These are phyloP conservation scores for Tricholoma matsutake DNA, from an alignment of 768 basidiomycete genomes.

Conservation along the genomic window DNA sequence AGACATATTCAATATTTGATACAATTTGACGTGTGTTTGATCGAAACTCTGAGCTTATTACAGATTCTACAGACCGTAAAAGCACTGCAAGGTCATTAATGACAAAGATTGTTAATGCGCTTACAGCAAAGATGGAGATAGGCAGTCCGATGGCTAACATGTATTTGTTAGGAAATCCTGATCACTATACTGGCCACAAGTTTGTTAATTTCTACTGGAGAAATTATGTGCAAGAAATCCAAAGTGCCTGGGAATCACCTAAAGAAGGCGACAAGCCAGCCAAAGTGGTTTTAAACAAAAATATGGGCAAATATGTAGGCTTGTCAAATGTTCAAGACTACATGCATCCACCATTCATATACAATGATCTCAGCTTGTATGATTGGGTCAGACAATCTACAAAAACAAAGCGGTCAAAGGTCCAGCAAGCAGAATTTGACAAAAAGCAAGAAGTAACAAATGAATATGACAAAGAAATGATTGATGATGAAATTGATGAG, in stretches of 20 bases:
- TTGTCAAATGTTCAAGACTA: conserved; percentile 20
- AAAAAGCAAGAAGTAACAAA: not conserved
- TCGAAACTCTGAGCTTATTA: conserved; percentile 20
- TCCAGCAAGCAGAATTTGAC: not conserved
- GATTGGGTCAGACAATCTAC: conserved; percentile 27
- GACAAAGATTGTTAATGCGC: no score
- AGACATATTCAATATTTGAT: conserved; percentile 36
- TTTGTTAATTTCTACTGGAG: not conserved
- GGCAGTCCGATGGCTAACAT: no score
- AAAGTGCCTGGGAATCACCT: not conserved
- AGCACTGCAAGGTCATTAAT: conserved; percentile 5
- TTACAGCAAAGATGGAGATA: no score
- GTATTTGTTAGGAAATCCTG: no score
- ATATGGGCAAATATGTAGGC: no score
- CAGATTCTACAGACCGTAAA: conserved; percentile 2
- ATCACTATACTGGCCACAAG: not conserved
- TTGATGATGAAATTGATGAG: no score
- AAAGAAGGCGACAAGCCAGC: conserved; percentile 6
- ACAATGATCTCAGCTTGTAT: conserved; percentile 8
- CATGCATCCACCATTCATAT: conserved; percentile 9
- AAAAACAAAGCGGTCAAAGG: conserved; percentile 17
- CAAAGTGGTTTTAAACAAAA: conserved; percentile 13
- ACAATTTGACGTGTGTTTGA: conserved; percentile 22
- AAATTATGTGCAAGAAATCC: not conserved
- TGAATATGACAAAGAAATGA: not conserved